Base-by-base conservation (phyloP, 2,329 filamentous ascomycete genomes). In the Emergomyces orientalis region DNA sequence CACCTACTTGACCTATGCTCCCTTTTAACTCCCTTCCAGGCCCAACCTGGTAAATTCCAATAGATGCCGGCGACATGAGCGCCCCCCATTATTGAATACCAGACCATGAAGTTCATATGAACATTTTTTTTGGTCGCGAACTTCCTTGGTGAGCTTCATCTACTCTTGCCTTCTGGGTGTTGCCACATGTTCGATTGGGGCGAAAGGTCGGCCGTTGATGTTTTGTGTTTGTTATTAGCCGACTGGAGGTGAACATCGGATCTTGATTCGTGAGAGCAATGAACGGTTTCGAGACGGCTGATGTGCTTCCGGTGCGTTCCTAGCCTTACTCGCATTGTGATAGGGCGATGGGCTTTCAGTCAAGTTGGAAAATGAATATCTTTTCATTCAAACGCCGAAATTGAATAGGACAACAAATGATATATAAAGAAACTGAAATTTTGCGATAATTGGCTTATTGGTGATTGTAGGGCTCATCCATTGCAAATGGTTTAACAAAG, bases 61-160 rank as follows among this genome's bases (percentile, higher is more conserved):
- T 2, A 4, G 17, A 30, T 25, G 11, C 27, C 17, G 14, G 6
- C 25, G 39, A 17, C 13, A 45, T 30, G 56, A n/a, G 32, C 47
- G 56, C 41, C 39, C 25, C 56, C 25, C 56, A 22, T 59, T 47
- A 47, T 59, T 59, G 39, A 59, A 59, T 59, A 32, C 22, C 41
- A 41, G 25, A n/a, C 56, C 27, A 45, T 45, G 25, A 43, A 34
- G 41, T 27, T 34, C 27, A 59, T n/a, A 45, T 59, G 22, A 47
- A 59, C 34, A 17, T 1, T 25, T 47, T 47, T 34, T 14, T 30
- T 37, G 54, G 25, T 11, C 4, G 34, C 7, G 25, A 32, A 7
- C 11, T 19, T 47, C 22, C 55, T 11, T 43, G 2, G 22, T 41
- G 13, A 47, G 39, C 9, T 43, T 30, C 32, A 58, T 27, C 22